A percentile compares a stretch with the other conserved stretches of the same genome.
phyloP scores from a whole-genome alignment of 1,284 basidiomycete genomes.

The Ceratobasidium theobromae region DNA sequence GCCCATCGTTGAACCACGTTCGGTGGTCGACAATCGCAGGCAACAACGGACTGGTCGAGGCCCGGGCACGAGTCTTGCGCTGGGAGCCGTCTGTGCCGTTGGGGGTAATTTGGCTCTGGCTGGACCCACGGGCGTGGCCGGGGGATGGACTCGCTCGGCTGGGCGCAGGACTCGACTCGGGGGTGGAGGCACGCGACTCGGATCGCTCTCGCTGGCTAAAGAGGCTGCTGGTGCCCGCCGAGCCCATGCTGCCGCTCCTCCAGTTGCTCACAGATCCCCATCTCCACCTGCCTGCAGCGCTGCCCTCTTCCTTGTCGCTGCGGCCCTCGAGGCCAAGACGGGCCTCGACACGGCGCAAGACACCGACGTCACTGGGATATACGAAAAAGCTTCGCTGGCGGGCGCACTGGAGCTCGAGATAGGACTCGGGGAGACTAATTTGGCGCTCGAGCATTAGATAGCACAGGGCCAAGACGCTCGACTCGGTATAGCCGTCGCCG shows the following conservation, averaged over 20 bases:
- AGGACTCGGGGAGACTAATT: constrained; percentile 78
- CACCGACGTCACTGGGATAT: constrained; percentile 75
- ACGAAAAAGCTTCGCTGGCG: constrained; percentile 79
- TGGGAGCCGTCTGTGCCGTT: too few relatives aligned
- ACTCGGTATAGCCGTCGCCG: constrained; percentile 88
- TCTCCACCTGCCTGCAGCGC: constrained; percentile 38
- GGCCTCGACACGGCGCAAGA: constrained; percentile 76
- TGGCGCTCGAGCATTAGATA: constrained; percentile 82
- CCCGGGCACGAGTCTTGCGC: constrained; percentile 54
- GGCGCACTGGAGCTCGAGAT: constrained; percentile 70
- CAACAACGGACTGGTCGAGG: constrained; percentile 65
- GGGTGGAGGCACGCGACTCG: constrained; percentile 29
- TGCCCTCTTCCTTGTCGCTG: constrained; percentile 35
- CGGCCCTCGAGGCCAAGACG: constrained; percentile 44
- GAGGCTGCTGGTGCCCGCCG: constrained; percentile 1
- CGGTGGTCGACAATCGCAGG: constrained; percentile 69
- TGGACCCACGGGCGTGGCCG: neutral
- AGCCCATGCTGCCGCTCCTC: constrained; percentile 12
- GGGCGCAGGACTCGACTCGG: constrained; percentile 32
- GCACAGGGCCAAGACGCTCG: constrained; percentile 82
- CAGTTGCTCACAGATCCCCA: constrained; percentile 33
- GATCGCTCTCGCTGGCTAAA: constrained; percentile 21
- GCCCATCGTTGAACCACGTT: constrained; percentile 87
- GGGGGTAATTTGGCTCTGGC: neutral
- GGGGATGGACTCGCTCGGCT: too few relatives aligned